Conservation (phyloP, 441 rosid genomes). For the Oxalis stricta region DNA sequence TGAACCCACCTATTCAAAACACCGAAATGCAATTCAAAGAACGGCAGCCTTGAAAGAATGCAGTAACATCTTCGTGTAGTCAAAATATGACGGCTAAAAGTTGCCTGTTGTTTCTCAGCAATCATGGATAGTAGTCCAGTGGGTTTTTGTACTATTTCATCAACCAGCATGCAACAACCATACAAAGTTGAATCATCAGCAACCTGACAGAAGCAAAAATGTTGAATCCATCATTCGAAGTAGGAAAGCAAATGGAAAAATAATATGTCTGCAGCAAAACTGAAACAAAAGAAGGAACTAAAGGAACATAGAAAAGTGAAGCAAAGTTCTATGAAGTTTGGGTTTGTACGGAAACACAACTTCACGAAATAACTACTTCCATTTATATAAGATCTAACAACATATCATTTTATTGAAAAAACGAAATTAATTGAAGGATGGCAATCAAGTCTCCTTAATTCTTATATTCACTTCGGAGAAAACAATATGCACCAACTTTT, state of each 20-base stretch:
- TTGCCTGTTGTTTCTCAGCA: slow-evolving; percentile 46
- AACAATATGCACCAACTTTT: background rate
- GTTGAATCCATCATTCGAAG: slow-evolving; percentile 3
- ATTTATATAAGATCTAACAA: background rate
- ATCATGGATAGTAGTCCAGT: slow-evolving; percentile 83
- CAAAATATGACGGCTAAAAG: slow-evolving; percentile 62
- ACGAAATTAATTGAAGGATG: background rate
- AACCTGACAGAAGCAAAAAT: slow-evolving; percentile 37
- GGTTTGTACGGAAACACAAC: too few species aligned
- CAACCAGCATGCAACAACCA: slow-evolving; percentile 87
- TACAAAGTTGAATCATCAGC: slow-evolving; percentile 89
- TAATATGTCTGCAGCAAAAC: background rate
- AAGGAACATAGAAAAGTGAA: too few species aligned
- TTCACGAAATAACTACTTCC: background rate
- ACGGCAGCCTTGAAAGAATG: slow-evolving; percentile 87
- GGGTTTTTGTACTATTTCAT: slow-evolving; percentile 83
- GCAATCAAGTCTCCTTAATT: background rate
- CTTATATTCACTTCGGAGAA: background rate
- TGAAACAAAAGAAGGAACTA: too few species aligned
- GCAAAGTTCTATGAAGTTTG: too few species aligned
- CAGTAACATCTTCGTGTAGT: slow-evolving; percentile 94
- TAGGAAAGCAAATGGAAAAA: background rate
- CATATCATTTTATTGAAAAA: background rate
- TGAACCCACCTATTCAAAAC: slow-evolving; percentile 57
- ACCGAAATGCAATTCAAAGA: slow-evolving; percentile 87